Percentiles rank a stretch among this genome's conserved stretches.
These are phyloP conservation scores for Ceratorhiza oryzae-sativae DNA, from an alignment of 1,284 basidiomycete genomes.

Conservation along the genomic window DNA sequence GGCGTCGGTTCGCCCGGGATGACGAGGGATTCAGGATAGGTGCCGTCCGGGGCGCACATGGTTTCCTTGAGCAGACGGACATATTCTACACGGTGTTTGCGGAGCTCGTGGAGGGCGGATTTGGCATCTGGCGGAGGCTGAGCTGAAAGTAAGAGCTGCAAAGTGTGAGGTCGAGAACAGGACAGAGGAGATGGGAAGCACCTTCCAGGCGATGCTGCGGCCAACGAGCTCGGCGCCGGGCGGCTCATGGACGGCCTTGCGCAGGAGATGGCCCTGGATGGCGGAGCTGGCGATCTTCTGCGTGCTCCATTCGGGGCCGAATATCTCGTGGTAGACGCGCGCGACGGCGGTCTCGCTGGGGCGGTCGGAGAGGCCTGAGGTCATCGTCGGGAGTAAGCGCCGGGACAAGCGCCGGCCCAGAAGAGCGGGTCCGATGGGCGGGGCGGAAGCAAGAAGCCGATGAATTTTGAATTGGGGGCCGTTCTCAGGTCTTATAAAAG, in stretches of 20 bases:
- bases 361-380: neutral
- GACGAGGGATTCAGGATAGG: conserved; percentile 70
- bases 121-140: conserved; percentile 16
- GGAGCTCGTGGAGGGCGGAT: conserved; percentile 23
- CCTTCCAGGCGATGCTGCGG: conserved; percentile 82
- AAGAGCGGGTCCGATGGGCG: neutral
- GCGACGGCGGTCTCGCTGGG: conserved; percentile 41
- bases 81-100: conserved; percentile 42
- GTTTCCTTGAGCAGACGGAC: conserved; percentile 55
- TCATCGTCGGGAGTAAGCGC: neutral
- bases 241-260: conserved; percentile 51
- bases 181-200: conserved; percentile 45
- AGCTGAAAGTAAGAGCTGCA: conserved; percentile 13
- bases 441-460: conserved; percentile 9
- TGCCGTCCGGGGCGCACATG: conserved; percentile 79
- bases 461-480: conserved; percentile 22
- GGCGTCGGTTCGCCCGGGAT: conserved; percentile 59
- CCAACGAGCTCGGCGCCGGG: conserved; percentile 57
- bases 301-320: conserved; percentile 61
- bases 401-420: neutral
- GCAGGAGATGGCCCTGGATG: conserved; percentile 61
- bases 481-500: conserved; percentile 36
- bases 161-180: neutral
- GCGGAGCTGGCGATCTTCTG: conserved; percentile 71
- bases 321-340: conserved; percentile 70